Percentiles rank a stretch among this genome's conserved stretches.
phyloP scores from a whole-genome alignment of 192 early-diverging fungal species.

The Entomortierella beljakovae region DNA sequence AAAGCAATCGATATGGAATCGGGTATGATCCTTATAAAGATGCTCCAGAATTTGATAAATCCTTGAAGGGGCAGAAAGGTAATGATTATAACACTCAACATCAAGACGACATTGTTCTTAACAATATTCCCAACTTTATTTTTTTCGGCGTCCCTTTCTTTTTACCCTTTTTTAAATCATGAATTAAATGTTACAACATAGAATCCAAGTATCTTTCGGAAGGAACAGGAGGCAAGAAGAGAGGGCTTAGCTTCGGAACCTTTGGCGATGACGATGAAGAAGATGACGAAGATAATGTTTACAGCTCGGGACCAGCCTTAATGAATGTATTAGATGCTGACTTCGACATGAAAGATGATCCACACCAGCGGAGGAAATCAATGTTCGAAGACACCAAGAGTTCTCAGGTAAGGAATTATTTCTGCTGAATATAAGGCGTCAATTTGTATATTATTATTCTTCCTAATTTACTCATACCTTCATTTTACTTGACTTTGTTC shows the following conservation, averaged over 20 bases:
- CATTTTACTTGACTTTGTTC: background rate
- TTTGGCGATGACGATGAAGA: slow-evolving; percentile 76
- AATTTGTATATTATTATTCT: no score
- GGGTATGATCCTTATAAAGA: slow-evolving; percentile 77
- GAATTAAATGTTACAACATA: background rate
- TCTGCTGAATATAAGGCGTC: no score
- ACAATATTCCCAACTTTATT: background rate
- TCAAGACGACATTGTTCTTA: background rate
- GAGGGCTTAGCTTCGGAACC: slow-evolving; percentile 72
- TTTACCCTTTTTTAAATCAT: no score
- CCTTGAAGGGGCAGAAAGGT: slow-evolving; percentile 6
- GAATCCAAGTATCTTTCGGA: slow-evolving; percentile 40
- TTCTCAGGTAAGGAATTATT: background rate
- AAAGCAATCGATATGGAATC: slow-evolving; percentile 70
- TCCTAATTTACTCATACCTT: no score
- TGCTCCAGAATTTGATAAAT: slow-evolving; percentile 70
- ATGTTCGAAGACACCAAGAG: slow-evolving; percentile 46
- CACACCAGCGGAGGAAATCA: background rate
- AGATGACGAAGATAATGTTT: slow-evolving; percentile 45
- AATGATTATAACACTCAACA: no score
- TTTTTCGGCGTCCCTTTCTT: background rate
- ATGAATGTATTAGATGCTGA: background rate
- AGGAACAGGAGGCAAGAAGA: background rate
- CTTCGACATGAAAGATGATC: slow-evolving; percentile 18
- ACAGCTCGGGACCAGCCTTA: slow-evolving; percentile 32